phyloP scores from a whole-genome alignment of 2,329 filamentous ascomycete species.

The Neopestalotiopsis sp. region DNA sequence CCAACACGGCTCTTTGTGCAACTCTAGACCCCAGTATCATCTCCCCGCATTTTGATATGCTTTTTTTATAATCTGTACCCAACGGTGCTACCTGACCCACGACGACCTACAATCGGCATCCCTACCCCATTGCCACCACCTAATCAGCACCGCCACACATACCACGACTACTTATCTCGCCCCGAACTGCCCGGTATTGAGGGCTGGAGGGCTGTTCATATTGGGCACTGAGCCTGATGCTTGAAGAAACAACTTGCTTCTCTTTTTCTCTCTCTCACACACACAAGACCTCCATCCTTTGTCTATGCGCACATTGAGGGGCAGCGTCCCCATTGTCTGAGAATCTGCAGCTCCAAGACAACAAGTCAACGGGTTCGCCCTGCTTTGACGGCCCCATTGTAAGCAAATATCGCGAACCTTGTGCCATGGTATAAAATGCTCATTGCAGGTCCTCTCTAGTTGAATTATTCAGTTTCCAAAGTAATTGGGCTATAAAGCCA shows the following conservation, averaged over 20 bases:
- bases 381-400: neutral
- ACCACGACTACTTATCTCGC: neutral
- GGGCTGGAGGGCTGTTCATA: neutral
- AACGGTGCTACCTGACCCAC: too few relatives aligned
- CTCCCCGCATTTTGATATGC: too few relatives aligned
- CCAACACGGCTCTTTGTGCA: too few relatives aligned
- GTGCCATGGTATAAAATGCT: neutral
- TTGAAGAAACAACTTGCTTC: neutral
- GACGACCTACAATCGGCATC: too few relatives aligned
- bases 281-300: neutral
- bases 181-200: neutral
- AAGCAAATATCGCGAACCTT: neutral
- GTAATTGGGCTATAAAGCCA: neutral
- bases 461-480: neutral
- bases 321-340: neutral
- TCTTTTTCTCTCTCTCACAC: neutral
- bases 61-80: too few relatives aligned
- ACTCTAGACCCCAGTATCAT: too few relatives aligned
- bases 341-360: neutral
- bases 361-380: neutral
- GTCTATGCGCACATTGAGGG: neutral
- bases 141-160: neutral
- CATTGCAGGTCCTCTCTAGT: neutral
- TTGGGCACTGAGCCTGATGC: neutral
- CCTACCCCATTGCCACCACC: neutral